Conservation (phyloP, 2,329 filamentous ascomycete species). For the Penicillium corylophilum region DNA sequence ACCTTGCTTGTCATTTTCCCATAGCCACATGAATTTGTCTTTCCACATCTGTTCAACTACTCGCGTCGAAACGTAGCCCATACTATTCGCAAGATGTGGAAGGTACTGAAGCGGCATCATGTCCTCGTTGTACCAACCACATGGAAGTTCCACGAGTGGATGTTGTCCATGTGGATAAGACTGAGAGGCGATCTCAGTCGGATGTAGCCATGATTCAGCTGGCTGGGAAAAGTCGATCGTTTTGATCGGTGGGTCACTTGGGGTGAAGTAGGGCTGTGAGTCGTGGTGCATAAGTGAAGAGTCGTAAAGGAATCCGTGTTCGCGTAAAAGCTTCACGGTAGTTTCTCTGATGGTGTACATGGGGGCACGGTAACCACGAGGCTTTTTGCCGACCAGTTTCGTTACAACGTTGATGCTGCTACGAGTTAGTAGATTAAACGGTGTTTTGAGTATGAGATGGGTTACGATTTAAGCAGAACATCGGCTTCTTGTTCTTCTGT, state of each 20-base stretch:
- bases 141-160: slow-evolving; percentile 31
- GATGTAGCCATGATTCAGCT: neutral
- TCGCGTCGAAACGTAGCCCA: slow-evolving; percentile 55
- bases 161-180: neutral
- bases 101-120: slow-evolving; percentile 39
- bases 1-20: slow-evolving; percentile 29
- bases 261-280: slow-evolving; percentile 43
- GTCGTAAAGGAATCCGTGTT: slow-evolving; percentile 45
- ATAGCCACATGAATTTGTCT: slow-evolving; percentile 56
- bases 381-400: slow-evolving; percentile 69
- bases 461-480: slow-evolving; percentile 64
- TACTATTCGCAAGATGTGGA: slow-evolving; percentile 35
- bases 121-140: slow-evolving; percentile 39
- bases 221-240: slow-evolving; percentile 44
- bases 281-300: slow-evolving; percentile 45
- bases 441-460: no score
- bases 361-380: slow-evolving; percentile 44
- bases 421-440: no score
- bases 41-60: slow-evolving; percentile 59
- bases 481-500: slow-evolving; percentile 70
- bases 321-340: slow-evolving; percentile 41
- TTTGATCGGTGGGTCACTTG: slow-evolving; percentile 34
- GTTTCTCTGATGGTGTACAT: slow-evolving; percentile 40
- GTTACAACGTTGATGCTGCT: slow-evolving; percentile 64
- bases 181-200: neutral